Evolutionary conservation across 331 rosid genomes (phyloP).

Genomic region (Rosa hybrid): DNA sequence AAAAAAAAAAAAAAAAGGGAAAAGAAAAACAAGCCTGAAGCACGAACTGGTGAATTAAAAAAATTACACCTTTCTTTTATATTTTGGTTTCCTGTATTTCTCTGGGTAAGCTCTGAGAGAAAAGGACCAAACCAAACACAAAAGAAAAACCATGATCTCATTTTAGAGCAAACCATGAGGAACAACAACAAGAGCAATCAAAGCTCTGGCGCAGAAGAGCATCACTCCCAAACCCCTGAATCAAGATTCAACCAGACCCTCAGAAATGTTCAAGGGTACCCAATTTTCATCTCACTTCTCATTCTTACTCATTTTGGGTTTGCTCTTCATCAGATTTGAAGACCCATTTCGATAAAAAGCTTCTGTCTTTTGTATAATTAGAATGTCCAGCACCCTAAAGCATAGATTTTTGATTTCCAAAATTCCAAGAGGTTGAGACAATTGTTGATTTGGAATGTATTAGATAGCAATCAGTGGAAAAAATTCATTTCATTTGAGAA

Average conservation of each 20-base stretch:
- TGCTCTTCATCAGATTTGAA: constrained; percentile 29
- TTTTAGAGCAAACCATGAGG: constrained; percentile 55
- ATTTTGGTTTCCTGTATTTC: neutral
- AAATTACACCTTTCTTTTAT: neutral
- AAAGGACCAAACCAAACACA: neutral
- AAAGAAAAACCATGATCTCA: constrained; percentile 7
- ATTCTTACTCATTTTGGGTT: constrained; percentile 18
- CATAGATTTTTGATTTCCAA: constrained; percentile 25
- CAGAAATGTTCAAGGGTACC: constrained; percentile 89
- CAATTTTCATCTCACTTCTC: constrained; percentile 9
- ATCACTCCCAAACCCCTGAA: constrained; percentile 46
- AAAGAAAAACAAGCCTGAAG: neutral
- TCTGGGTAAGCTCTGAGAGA: neutral
- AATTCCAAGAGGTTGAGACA: constrained; percentile 18
- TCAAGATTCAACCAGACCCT: constrained; percentile 93
- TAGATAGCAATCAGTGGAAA: constrained; percentile 1
- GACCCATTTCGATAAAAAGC: neutral
- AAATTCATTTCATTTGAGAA: constrained; percentile 19
- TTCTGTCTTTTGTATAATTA: constrained; percentile 9
- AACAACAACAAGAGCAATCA: constrained; percentile 43
- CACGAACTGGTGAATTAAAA: neutral
- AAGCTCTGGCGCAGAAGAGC: constrained; percentile 42
- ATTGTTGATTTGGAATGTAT: constrained; percentile 19
- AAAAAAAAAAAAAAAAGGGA: neutral
- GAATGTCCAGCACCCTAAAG: constrained; percentile 5